These are phyloP conservation scores for Clavariopsis aquatica DNA, from an alignment of 495 filamentous ascomycete genomes.

Conservation along the genomic window DNA sequence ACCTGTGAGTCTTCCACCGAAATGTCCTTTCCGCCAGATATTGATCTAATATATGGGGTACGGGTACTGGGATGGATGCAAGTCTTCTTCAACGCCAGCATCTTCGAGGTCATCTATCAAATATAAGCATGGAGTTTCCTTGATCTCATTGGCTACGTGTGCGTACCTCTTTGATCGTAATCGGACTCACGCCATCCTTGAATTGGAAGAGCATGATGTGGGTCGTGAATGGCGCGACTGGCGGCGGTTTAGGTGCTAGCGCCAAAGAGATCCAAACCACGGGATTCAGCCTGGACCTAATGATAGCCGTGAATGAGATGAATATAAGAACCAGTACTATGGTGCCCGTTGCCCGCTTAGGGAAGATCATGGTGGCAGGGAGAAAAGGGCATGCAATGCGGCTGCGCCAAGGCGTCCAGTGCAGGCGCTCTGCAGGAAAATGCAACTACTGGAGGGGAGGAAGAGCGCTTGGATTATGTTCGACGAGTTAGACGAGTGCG, in stretches of 20 bases:
- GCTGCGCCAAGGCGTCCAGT: not conserved
- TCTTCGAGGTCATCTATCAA: constrained; percentile 29
- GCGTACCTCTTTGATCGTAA: constrained; percentile 26
- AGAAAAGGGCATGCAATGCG: not conserved
- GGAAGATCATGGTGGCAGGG: constrained; percentile 6
- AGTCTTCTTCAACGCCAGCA: constrained; percentile 39
- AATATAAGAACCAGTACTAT: not conserved
- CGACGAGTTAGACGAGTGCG: not conserved
- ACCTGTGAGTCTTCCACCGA: constrained; percentile 31
- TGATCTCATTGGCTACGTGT: not conserved
- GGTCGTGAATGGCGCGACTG: not conserved
- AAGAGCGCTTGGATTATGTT: not conserved
- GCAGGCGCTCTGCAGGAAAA: not conserved
- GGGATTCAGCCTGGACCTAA: constrained; percentile 4
- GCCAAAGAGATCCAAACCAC: constrained; percentile 1
- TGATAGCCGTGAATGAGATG: not conserved
- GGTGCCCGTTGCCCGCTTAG: constrained; percentile 5
- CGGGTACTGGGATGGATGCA: constrained; percentile 35
- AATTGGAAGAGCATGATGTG: constrained; percentile 32
- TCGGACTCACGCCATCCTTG: constrained; percentile 14
- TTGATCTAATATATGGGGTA: constrained; percentile 43
- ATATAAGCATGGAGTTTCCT: not conserved
- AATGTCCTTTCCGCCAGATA: constrained; percentile 29
- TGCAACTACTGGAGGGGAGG: not conserved
- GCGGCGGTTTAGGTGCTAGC: not conserved